phyloP scores from a whole-genome alignment of 495 filamentous ascomycete species.

The Penicillium simplicissimum region DNA sequence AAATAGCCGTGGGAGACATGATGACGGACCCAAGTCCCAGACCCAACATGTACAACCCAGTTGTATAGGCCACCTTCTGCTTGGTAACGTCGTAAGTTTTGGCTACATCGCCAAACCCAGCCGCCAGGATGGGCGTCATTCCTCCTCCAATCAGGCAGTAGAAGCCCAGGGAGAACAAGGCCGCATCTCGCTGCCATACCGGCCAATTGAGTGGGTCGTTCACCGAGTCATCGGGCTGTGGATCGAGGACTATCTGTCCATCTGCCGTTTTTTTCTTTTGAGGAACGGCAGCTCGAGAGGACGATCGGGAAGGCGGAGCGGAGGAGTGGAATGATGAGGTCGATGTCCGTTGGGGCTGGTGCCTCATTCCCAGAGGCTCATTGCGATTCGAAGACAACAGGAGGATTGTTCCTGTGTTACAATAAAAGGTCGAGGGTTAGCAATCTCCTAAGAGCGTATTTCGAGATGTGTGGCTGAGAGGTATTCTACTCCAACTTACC shows the following conservation, averaged over 20 bases:
- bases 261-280: slow-evolving; percentile 76
- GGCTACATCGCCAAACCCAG: slow-evolving; percentile 84
- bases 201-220: slow-evolving; percentile 98
- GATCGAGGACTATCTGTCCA: slow-evolving; percentile 84
- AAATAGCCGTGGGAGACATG: slow-evolving; percentile 85
- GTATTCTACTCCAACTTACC: slow-evolving; percentile 53
- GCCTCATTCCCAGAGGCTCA: slow-evolving; percentile 76
- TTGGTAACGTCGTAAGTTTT: slow-evolving; percentile 67
- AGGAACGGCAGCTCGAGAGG: slow-evolving; percentile 39
- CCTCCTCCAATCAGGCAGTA: slow-evolving; percentile 93
- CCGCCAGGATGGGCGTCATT: slow-evolving; percentile 88
- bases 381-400: slow-evolving; percentile 75
- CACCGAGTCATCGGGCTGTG: slow-evolving; percentile 85
- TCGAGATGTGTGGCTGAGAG: neutral
- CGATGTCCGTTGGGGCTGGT: slow-evolving; percentile 72
- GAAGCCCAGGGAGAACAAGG: slow-evolving; percentile 81
- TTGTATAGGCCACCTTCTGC: slow-evolving; percentile 80
- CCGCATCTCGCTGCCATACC: slow-evolving; percentile 75
- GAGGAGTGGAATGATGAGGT: slow-evolving; percentile 70
- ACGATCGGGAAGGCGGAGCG: slow-evolving; percentile 46
- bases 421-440: neutral
- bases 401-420: slow-evolving; percentile 69
- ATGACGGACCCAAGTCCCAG: slow-evolving; percentile 82
- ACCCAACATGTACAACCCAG: slow-evolving; percentile 94
- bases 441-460: neutral